phyloP scores from a whole-genome alignment of 768 basidiomycete species.

The Gautieria morchelliformis region DNA sequence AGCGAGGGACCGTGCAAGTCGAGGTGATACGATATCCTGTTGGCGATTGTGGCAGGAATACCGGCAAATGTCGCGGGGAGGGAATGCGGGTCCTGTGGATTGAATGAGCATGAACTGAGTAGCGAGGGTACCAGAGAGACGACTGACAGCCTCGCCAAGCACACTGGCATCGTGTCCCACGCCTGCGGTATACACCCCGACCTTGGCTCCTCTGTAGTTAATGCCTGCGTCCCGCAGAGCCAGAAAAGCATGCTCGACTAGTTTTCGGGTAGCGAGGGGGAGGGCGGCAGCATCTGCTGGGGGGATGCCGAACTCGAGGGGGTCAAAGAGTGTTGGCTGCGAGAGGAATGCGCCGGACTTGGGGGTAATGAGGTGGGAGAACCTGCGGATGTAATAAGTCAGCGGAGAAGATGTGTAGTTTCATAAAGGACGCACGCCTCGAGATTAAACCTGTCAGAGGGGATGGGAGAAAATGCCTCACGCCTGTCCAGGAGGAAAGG shows the following conservation, averaged over 20 bases:
- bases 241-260: slow-evolving; percentile 22
- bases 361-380: slow-evolving; percentile 6
- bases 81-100: background rate
- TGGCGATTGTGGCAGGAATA: slow-evolving; percentile 28
- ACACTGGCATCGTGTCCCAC: slow-evolving; percentile 4
- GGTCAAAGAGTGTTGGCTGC: slow-evolving; percentile 24
- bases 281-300: slow-evolving; percentile 21
- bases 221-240: slow-evolving; percentile 15
- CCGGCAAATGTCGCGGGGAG: slow-evolving; percentile 24
- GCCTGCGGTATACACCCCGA: slow-evolving; percentile 11
- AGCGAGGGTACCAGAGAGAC: background rate
- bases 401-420: background rate
- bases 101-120: background rate
- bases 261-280: slow-evolving; percentile 23
- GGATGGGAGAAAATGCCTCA: slow-evolving; percentile 26
- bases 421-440: slow-evolving; percentile 18
- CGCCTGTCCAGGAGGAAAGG: slow-evolving; percentile 24
- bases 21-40: slow-evolving; percentile 30
- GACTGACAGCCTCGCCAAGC: slow-evolving; percentile 1
- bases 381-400: background rate
- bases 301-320: slow-evolving; percentile 26
- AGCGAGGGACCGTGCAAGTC: slow-evolving; percentile 38
- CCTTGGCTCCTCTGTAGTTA: slow-evolving; percentile 13
- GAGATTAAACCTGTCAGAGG: slow-evolving; percentile 24
- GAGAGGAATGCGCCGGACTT: slow-evolving; percentile 19